Evolutionary conservation across 306 rosid genomes (phyloP).

Genomic region (Nissolia schottii): DNA sequence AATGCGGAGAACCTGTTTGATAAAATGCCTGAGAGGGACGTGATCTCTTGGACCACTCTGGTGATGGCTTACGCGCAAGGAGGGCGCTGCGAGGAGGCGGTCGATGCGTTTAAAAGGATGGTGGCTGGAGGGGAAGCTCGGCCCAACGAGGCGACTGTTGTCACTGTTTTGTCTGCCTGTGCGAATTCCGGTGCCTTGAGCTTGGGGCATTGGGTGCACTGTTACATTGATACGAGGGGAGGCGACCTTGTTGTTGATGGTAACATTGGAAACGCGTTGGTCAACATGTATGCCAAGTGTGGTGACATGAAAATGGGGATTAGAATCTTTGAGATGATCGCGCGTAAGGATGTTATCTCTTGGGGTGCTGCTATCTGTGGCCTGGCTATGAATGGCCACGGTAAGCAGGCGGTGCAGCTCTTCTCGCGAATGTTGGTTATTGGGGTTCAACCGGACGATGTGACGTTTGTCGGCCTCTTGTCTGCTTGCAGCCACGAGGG

Average conservation of each 20-base stretch:
- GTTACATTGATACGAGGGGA: slow-evolving; percentile 37
- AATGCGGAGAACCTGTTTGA: slow-evolving; percentile 50
- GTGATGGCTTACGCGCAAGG: slow-evolving; percentile 65
- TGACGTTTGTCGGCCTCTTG: slow-evolving; percentile 60
- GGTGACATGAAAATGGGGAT: slow-evolving; percentile 49
- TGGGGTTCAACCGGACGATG: slow-evolving; percentile 64
- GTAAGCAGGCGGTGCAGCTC: slow-evolving; percentile 44
- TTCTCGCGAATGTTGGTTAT: slow-evolving; percentile 66
- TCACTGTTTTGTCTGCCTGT: slow-evolving; percentile 60
- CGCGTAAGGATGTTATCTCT: slow-evolving; percentile 54
- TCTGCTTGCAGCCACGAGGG: slow-evolving; percentile 73
- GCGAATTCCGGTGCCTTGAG: slow-evolving; percentile 56
- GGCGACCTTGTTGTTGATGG: slow-evolving; percentile 38
- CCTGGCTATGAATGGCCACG: slow-evolving; percentile 69
- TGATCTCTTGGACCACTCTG: slow-evolving; percentile 71
- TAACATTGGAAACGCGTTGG: slow-evolving; percentile 64
- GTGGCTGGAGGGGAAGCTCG: slow-evolving; percentile 35
- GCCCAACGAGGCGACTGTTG: slow-evolving; percentile 71
- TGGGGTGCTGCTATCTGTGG: slow-evolving; percentile 75
- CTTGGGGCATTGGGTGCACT: slow-evolving; percentile 74
- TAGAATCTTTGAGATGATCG: slow-evolving; percentile 36
- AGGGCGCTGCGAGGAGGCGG: slow-evolving; percentile 56
- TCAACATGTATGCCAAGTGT: slow-evolving; percentile 76
- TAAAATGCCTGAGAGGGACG: slow-evolving; percentile 54
- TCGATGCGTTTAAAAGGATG: slow-evolving; percentile 53